Evolutionary conservation across 768 basidiomycete genomes (phyloP).

Genomic region (Gyrodon lividus): DNA sequence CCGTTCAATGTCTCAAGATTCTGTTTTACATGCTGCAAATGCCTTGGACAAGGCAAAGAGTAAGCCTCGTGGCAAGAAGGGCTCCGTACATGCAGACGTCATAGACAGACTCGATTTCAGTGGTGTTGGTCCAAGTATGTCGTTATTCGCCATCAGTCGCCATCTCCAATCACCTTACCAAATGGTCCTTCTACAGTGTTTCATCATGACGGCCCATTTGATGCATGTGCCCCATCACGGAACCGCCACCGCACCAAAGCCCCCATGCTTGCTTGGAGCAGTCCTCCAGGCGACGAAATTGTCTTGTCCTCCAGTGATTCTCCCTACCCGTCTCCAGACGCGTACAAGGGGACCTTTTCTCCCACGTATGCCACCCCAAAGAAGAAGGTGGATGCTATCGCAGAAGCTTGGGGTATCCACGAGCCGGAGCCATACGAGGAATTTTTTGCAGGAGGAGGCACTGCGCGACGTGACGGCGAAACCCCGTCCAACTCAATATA

Average conservation of each 20-base stretch:
- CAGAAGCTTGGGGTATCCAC: conserved; percentile 91
- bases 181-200: conserved; percentile 55
- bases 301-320: conserved; percentile 38
- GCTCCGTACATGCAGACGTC: conserved; percentile 81
- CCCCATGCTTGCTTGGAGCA: conserved; percentile 79
- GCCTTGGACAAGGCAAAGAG: conserved; percentile 45
- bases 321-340: conserved; percentile 51
- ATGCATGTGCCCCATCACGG: conserved; percentile 88
- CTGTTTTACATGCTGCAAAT: conserved; percentile 38
- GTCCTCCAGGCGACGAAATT: conserved; percentile 39
- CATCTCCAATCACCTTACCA: conserved; percentile 5
- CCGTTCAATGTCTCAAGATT: conserved; percentile 53
- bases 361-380: conserved; percentile 60
- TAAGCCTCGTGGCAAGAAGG: conserved; percentile 62
- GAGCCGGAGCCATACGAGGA: conserved; percentile 92
- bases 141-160: conserved; percentile 4
- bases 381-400: conserved; percentile 86
- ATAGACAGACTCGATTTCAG: conserved; percentile 88
- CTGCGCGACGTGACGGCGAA: conserved; percentile 44
- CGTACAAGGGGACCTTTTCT: conserved; percentile 44
- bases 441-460: conserved; percentile 79
- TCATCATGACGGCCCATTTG: conserved; percentile 91
- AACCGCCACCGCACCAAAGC: conserved; percentile 78
- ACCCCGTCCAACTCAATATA: conserved; percentile 69
- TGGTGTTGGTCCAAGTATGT: conserved; percentile 80